phyloP scores from a whole-genome alignment of 2,329 filamentous ascomycete genomes.

The Sarocladium kiliense region DNA sequence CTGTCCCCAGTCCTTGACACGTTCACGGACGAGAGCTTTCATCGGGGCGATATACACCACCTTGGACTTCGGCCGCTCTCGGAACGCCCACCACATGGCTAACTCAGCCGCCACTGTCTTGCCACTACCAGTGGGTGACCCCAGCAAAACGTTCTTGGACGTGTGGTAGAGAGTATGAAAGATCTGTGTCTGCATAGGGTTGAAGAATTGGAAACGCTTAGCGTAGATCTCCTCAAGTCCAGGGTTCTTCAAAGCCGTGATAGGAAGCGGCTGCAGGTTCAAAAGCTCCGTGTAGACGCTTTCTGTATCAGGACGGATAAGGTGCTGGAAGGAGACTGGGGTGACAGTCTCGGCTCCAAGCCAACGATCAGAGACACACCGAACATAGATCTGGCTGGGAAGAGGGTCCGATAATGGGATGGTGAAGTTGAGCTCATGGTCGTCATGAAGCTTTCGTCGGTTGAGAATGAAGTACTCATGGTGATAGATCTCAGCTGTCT shows the following conservation, averaged over 20 bases:
- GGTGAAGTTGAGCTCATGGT: slow-evolving; percentile 97
- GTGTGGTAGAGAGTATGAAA: slow-evolving; percentile 97
- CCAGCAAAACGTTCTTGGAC: slow-evolving; percentile 82
- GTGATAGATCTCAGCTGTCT: slow-evolving; percentile 95
- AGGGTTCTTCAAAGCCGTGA: slow-evolving; percentile 82
- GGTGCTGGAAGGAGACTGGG: slow-evolving; percentile 93
- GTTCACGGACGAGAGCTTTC: slow-evolving; percentile 95
- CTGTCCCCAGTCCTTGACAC: slow-evolving; percentile 89
- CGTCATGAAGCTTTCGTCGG: slow-evolving; percentile 82
- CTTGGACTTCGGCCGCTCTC: slow-evolving; percentile 89
- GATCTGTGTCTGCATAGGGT: slow-evolving; percentile 98
- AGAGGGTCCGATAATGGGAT: slow-evolving; percentile 91
- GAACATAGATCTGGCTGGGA: slow-evolving; percentile 92
- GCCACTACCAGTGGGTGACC: slow-evolving; percentile 93
- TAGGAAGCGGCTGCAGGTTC: slow-evolving; percentile 82
- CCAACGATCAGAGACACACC: slow-evolving; percentile 93
- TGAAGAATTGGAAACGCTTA: slow-evolving; percentile 91
- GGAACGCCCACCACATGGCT: slow-evolving; percentile 99
- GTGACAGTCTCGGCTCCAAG: slow-evolving; percentile 93
- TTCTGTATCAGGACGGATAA: slow-evolving; percentile 95
- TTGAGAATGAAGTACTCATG: slow-evolving; percentile 95
- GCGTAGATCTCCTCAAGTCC: slow-evolving; percentile 83
- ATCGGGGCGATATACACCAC: slow-evolving; percentile 99
- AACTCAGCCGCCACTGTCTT: slow-evolving; percentile 96
- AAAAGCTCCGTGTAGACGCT: slow-evolving; percentile 94